Evolutionary conservation across 2,329 filamentous ascomycete genomes (phyloP).

Genomic region (Ophiobolus disseminans): DNA sequence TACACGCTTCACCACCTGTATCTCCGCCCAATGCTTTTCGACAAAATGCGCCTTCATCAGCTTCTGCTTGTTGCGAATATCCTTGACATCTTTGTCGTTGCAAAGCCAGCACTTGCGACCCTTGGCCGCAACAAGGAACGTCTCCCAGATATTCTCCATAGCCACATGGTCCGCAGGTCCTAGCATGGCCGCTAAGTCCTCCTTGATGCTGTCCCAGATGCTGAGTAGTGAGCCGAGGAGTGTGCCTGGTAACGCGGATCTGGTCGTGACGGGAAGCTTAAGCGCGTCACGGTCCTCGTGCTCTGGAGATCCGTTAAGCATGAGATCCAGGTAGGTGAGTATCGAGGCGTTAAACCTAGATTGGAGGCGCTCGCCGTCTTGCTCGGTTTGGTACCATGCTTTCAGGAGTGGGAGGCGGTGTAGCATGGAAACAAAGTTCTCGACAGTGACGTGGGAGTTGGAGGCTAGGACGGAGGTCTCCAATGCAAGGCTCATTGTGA

Average conservation of each 20-base stretch:
- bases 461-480: slow-evolving; percentile 15
- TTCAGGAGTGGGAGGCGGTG: slow-evolving; percentile 15
- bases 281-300: background rate
- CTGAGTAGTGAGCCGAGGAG: slow-evolving; percentile 10
- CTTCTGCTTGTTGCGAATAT: slow-evolving; percentile 5
- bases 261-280: background rate
- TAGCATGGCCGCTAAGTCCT: slow-evolving; percentile 13
- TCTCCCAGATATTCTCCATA: slow-evolving; percentile 12
- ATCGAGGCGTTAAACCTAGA: slow-evolving; percentile 11
- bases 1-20: background rate
- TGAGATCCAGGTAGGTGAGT: slow-evolving; percentile 2
- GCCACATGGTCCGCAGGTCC: slow-evolving; percentile 3
- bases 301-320: slow-evolving; percentile 20
- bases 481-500: slow-evolving; percentile 14
- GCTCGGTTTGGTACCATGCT: slow-evolving; percentile 25
- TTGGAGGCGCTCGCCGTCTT: slow-evolving; percentile 12
- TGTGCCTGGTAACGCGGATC: too few relatives aligned
- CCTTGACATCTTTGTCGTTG: too few relatives aligned
- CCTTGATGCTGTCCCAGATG: slow-evolving; percentile 22
- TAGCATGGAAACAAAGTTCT: slow-evolving; percentile 14
- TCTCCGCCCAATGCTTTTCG: slow-evolving; percentile 15
- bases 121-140: slow-evolving; percentile 9
- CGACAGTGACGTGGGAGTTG: slow-evolving; percentile 10
- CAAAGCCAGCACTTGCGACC: slow-evolving; percentile 22
- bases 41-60: slow-evolving; percentile 19